Percentiles rank a stretch among this genome's conserved stretches.
phyloP scores from a whole-genome alignment of 768 basidiomycete genomes.

The Naematelia aurantialba region DNA sequence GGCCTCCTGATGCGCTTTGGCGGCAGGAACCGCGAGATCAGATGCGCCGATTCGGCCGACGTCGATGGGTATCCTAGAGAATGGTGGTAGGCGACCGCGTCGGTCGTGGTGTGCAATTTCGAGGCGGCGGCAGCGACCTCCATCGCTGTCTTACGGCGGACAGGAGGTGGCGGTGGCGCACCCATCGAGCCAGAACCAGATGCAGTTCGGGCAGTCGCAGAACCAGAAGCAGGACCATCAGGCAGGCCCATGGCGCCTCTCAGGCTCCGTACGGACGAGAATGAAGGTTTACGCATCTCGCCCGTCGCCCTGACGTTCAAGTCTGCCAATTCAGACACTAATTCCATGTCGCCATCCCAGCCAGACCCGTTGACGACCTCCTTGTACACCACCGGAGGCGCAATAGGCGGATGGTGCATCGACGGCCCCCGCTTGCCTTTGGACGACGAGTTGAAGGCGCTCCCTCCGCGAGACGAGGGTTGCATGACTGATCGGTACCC shows the following conservation, averaged over 20 bases:
- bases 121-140: slow-evolving; percentile 27
- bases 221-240: slow-evolving; percentile 7
- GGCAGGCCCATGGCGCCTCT: neutral
- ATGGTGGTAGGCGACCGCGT: slow-evolving; percentile 36
- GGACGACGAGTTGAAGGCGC: slow-evolving; percentile 22
- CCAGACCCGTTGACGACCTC: slow-evolving; percentile 29
- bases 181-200: neutral
- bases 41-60: slow-evolving; percentile 37
- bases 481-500: slow-evolving; percentile 24
- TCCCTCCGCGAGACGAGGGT: slow-evolving; percentile 23
- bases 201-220: neutral
- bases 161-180: slow-evolving; percentile 11
- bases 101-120: slow-evolving; percentile 28
- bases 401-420: slow-evolving; percentile 39
- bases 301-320: neutral
- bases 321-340: slow-evolving; percentile 16
- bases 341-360: slow-evolving; percentile 17
- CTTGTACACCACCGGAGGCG: slow-evolving; percentile 32
- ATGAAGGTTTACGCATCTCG: slow-evolving; percentile 1
- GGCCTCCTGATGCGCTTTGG: slow-evolving; percentile 24
- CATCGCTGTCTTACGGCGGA: slow-evolving; percentile 34
- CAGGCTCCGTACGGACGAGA: slow-evolving; percentile 5
- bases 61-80: slow-evolving; percentile 35
- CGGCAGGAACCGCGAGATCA: slow-evolving; percentile 42
- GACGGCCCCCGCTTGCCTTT: slow-evolving; percentile 25